phyloP scores from a whole-genome alignment of 805 yeast species.

The Zygosaccharomyces rouxii region DNA sequence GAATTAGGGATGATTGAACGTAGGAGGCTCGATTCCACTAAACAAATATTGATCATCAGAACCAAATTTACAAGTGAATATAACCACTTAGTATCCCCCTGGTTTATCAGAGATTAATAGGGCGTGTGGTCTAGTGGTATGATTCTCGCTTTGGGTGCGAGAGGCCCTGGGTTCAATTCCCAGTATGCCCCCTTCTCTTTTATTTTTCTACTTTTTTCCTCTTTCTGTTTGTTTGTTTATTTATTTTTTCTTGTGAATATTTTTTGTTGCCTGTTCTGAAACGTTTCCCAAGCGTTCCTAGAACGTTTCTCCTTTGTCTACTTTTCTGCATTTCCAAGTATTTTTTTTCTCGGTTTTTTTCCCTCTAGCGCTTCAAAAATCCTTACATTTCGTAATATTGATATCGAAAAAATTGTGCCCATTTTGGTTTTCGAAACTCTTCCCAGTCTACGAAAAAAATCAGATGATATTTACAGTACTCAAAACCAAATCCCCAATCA shows the following conservation, averaged over 20 bases:
- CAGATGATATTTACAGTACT: too few species aligned
- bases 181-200: slow-evolving; percentile 38
- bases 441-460: too few species aligned
- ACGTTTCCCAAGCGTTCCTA: slow-evolving; percentile 1
- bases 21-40: too few species aligned
- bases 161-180: slow-evolving; percentile 57
- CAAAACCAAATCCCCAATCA: too few species aligned
- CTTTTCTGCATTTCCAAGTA: neutral
- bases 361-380: neutral
- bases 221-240: too few species aligned
- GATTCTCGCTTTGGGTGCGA: slow-evolving; percentile 41
- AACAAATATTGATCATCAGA: too few species aligned
- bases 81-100: too few species aligned
- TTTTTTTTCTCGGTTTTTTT: neutral
- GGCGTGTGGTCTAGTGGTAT: slow-evolving; percentile 36
- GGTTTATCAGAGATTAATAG: slow-evolving; percentile 1
- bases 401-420: too few species aligned
- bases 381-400: neutral
- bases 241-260: neutral
- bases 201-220: too few species aligned
- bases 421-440: too few species aligned
- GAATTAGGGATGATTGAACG: too few species aligned
- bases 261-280: neutral
- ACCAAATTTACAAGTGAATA: too few species aligned
- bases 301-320: neutral